phyloP scores from a whole-genome alignment of 192 early-diverging fungal species.

The Coemansia sp. region DNA sequence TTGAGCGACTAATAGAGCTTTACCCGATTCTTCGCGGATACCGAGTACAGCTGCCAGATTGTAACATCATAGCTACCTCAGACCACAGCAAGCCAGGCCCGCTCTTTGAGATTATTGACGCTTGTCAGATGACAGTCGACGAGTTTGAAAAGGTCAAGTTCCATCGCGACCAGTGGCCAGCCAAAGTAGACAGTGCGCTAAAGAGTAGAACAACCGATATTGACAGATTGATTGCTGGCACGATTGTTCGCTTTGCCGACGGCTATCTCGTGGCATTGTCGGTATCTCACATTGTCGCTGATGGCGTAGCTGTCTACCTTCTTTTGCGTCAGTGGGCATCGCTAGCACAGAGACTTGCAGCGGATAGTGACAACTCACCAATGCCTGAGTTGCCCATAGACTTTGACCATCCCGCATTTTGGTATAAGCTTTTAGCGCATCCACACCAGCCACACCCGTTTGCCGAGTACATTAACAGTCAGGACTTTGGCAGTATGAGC shows the following conservation, averaged over 20 bases:
- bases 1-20: not conserved
- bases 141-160: not conserved
- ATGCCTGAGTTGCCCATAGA: not conserved
- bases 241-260: not conserved
- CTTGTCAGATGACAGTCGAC: not conserved
- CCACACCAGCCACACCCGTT: not conserved
- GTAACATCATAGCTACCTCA: not conserved
- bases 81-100: not conserved
- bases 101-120: not conserved
- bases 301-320: not conserved
- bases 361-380: not conserved
- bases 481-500: not conserved
- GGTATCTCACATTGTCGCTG: not conserved
- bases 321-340: conserved; percentile 1
- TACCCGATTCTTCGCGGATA: not conserved
- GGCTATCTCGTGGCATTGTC: conserved; percentile 1
- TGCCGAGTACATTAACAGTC: not conserved
- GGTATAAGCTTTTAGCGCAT: not conserved
- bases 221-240: not conserved
- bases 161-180: not conserved
- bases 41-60: not conserved
- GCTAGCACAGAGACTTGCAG: not conserved
- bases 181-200: not conserved
- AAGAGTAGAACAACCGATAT: not conserved
- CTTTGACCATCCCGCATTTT: not conserved